These are phyloP conservation scores for Gentiana macrophylla DNA, from an alignment of 257 asterid genomes.

Conservation along the genomic window DNA sequence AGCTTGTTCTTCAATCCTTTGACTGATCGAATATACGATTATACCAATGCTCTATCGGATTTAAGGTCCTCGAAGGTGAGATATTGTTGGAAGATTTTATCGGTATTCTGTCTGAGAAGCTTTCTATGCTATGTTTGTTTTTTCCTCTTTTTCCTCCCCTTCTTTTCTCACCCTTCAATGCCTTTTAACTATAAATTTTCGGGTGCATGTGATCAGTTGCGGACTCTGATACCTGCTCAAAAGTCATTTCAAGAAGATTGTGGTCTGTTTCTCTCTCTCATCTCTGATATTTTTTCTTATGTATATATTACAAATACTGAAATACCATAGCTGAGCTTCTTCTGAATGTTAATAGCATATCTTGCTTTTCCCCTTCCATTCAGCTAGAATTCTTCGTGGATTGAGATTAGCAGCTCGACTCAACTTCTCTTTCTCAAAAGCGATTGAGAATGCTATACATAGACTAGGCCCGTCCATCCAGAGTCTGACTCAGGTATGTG, in stretches of 20 bases:
- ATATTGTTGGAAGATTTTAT: conserved; percentile 8
- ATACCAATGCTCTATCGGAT: conserved; percentile 58
- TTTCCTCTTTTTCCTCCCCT: not conserved
- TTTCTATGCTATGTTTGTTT: not conserved
- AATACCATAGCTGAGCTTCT: not conserved
- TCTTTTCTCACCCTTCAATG: too few species aligned
- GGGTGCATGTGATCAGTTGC: conserved; percentile 41
- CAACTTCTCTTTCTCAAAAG: conserved; percentile 58
- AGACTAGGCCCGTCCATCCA: conserved; percentile 45
- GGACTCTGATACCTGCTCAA: conserved; percentile 68
- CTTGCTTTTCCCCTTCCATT: conserved; percentile 1
- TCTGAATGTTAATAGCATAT: conserved; percentile 6
- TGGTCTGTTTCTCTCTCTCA: conserved; percentile 40
- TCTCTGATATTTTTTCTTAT: conserved; percentile 7
- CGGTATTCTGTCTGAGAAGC: not conserved
- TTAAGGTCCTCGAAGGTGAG: conserved; percentile 62
- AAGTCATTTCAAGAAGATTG: conserved; percentile 72
- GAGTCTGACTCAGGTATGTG: conserved; percentile 41
- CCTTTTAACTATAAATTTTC: too few species aligned
- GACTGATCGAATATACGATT: conserved; percentile 52
- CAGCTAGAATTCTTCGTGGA: conserved; percentile 96
- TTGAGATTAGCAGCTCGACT: conserved; percentile 96
- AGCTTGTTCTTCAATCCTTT: conserved; percentile 86
- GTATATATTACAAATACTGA: too few species aligned
- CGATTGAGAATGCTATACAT: conserved; percentile 57